These are phyloP conservation scores for Akanthomyces dipterigenus DNA, from an alignment of 2,329 filamentous ascomycete species.

Conservation along the genomic window DNA sequence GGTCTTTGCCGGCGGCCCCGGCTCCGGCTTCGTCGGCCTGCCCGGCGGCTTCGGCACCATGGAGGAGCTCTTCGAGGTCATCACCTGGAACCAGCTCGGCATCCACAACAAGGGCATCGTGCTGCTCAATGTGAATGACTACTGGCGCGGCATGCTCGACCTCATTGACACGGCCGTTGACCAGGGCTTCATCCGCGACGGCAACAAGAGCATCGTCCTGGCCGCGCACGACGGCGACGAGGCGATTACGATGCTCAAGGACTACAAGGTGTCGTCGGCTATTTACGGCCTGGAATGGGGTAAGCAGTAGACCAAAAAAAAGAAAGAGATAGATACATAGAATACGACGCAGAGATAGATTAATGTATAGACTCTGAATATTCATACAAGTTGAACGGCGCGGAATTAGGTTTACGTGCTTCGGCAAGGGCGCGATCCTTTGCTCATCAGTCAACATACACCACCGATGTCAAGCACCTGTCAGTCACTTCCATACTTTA, in stretches of 20 bases:
- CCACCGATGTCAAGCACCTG: background rate
- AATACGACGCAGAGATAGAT: background rate
- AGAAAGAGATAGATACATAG: background rate
- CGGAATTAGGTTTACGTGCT: too few species aligned
- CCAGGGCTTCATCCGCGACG: conserved; percentile 67
- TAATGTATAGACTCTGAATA: background rate
- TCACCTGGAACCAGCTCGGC: conserved; percentile 93
- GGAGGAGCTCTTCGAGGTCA: conserved; percentile 89
- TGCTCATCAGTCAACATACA: background rate
- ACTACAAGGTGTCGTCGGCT: conserved; percentile 70
- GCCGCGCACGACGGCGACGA: conserved; percentile 67
- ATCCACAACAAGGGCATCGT: conserved; percentile 79
- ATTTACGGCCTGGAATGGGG: conserved; percentile 80
- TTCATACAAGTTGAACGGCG: too few species aligned
- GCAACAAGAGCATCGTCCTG: conserved; percentile 69
- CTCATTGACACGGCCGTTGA: conserved; percentile 75
- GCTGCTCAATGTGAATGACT: conserved; percentile 80
- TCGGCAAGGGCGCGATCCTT: background rate
- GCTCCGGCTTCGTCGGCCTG: conserved; percentile 83
- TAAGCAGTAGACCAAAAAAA: conserved; percentile 40
- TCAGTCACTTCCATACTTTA: background rate
- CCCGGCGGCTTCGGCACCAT: conserved; percentile 89
- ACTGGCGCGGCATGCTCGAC: conserved; percentile 78
- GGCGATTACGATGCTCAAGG: conserved; percentile 60
- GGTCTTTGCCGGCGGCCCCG: conserved; percentile 73